Base-by-base conservation (phyloP, 2,329 filamentous ascomycete genomes). In the Pseudogymnoascus sp. region DNA sequence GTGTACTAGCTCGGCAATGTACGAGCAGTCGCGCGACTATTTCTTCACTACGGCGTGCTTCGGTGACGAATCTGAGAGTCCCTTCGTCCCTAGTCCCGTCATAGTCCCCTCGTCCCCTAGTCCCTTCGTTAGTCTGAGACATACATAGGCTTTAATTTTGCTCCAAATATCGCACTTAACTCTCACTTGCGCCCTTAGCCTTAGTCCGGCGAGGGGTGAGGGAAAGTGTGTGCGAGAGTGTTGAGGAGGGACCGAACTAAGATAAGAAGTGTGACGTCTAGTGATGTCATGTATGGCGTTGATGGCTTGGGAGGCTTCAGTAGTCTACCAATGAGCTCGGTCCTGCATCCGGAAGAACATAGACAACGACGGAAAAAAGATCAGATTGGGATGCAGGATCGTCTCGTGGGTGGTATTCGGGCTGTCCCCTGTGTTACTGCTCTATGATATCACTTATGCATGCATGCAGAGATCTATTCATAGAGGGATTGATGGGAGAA, bases 121-220 rank as follows among this genome's bases (percentile, higher is more conserved):
- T 51, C 45, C 45, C 23, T 51, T 51, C 23, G 45, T 28, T 51
- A 51, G 45, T 51, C 45, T 51, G 45, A 51, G 45, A 51, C 45
- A 51, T 51, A 51, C 45, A 51, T 28, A n/a, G 45, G 45, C 45
- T n/a, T 51, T 51, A 51, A 51, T 16, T 51, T 51, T 51, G 23
- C 21, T 28, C 23, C 45, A 16, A 28, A 51, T 10, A 7, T 6
- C 45, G 3, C 45, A 51, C 45, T 51, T 51, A 28, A 51, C 45
- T 28, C 23, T 28, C 45, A 51, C 23, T 28, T 3, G 23, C 23
- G 45, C 23, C 23, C 7, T 28, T 51, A 28, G 45, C 45, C 45
- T 28, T 51, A 51, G 45, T 51, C 45, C 45, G 45, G 45, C 45
- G 45, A 16, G 45, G 45, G 14, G 23, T 28, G 45, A 31, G 28